Conservation (phyloP, 768 basidiomycete species). For the Psilocybe subaeruginosa region DNA sequence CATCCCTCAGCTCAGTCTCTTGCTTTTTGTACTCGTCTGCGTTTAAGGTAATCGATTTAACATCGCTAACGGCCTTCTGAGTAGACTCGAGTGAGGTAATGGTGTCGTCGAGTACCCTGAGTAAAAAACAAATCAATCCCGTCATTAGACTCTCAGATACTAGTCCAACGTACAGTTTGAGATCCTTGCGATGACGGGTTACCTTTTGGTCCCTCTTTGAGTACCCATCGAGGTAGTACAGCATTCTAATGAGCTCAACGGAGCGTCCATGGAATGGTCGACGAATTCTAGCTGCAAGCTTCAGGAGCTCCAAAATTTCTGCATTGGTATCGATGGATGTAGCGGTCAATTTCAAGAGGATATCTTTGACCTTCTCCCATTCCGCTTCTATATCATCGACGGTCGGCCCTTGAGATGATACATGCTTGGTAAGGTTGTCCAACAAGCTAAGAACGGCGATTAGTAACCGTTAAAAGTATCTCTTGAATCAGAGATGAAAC, state of each 20-base stretch:
- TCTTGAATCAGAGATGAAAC: neutral
- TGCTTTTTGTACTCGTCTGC: conserved; percentile 6
- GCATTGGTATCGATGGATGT: conserved; percentile 6
- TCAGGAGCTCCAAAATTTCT: conserved; percentile 22
- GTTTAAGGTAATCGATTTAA: conserved; percentile 2
- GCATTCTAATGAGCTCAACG: conserved; percentile 21
- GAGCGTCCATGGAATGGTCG: conserved; percentile 24
- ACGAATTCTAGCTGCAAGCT: conserved; percentile 18
- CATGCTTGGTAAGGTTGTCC: neutral
- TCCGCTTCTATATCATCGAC: conserved; percentile 10
- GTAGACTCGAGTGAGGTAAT: conserved; percentile 6
- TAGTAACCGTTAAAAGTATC: neutral
- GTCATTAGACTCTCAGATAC: neutral
- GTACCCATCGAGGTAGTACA: conserved; percentile 17
- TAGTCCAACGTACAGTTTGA: conserved; percentile 5
- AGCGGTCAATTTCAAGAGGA: conserved; percentile 13
- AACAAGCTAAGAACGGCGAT: neutral
- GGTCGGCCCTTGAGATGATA: neutral
- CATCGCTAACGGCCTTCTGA: conserved; percentile 9
- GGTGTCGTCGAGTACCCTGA: conserved; percentile 7
- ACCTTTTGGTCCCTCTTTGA: conserved; percentile 3
- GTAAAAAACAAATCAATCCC: neutral
- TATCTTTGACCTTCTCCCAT: conserved; percentile 7
- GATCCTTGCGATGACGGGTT: neutral
- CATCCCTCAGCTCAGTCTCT: neutral